Evolutionary conservation across 805 yeast genomes (phyloP).

Genomic region (Saccharomycopsis guyanensis): DNA sequence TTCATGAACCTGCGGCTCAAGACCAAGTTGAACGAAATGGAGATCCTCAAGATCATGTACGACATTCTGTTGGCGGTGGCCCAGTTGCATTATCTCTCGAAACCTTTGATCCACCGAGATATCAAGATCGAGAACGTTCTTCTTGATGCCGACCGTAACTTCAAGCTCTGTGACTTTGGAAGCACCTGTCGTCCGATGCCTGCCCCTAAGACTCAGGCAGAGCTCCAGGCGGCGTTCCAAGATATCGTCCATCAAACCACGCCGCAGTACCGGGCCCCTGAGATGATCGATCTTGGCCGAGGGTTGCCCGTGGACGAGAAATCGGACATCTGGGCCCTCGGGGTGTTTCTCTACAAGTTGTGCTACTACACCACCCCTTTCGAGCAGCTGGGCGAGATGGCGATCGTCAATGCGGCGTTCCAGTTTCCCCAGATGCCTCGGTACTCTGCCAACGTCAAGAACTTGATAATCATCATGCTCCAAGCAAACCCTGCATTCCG

Average conservation of each 20-base stretch:
- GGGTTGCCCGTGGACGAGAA: slow-evolving; percentile 73
- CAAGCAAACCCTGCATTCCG: slow-evolving; percentile 61
- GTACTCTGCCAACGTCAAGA: slow-evolving; percentile 56
- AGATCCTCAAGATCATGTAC: slow-evolving; percentile 74
- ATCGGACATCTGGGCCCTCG: slow-evolving; percentile 82
- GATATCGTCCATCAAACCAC: slow-evolving; percentile 76
- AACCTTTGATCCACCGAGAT: slow-evolving; percentile 80
- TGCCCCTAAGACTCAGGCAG: slow-evolving; percentile 56
- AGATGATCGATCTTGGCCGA: slow-evolving; percentile 66
- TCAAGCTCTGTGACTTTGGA: slow-evolving; percentile 77
- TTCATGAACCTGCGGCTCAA: slow-evolving; percentile 82
- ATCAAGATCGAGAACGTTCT: slow-evolving; percentile 78
- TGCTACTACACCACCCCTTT: slow-evolving; percentile 82
- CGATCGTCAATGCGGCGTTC: slow-evolving; percentile 50
- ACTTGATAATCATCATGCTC: slow-evolving; percentile 53
- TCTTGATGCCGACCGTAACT: slow-evolving; percentile 48
- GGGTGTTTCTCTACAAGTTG: slow-evolving; percentile 66
- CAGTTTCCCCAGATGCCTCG: slow-evolving; percentile 47
- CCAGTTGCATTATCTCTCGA: slow-evolving; percentile 67
- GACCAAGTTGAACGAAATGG: slow-evolving; percentile 67
- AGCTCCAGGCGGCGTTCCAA: slow-evolving; percentile 49
- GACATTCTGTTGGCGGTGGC: slow-evolving; percentile 76
- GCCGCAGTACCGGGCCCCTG: slow-evolving; percentile 80
- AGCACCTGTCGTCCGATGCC: slow-evolving; percentile 61
- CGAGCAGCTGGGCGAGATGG: slow-evolving; percentile 51